Conservation (phyloP, 2,329 filamentous ascomycete species). For the Claviceps humidiphila region DNA sequence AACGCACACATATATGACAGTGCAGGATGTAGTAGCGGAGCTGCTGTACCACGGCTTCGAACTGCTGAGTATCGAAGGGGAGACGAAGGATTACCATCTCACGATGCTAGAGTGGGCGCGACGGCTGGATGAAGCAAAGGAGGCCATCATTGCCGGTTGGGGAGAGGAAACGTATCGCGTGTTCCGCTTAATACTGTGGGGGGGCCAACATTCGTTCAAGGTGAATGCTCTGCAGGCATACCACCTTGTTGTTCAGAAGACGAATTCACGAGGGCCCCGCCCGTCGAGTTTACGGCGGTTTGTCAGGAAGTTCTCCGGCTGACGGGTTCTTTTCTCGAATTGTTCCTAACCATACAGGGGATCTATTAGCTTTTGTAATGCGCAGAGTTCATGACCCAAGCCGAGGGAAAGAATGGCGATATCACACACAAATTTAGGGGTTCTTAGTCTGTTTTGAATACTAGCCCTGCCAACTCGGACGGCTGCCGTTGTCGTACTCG, state of each 20-base stretch:
- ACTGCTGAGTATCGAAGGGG: neutral
- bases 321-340: neutral
- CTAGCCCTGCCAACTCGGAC: too few species aligned
- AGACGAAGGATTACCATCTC: conserved; percentile 1
- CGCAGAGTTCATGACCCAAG: too few species aligned
- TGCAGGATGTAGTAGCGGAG: conserved; percentile 2
- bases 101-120: conserved; percentile 2
- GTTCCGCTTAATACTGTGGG: conserved; percentile 3
- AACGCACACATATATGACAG: conserved; percentile 1
- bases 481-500: too few species aligned
- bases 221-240: conserved; percentile 2
- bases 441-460: too few species aligned
- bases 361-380: too few species aligned
- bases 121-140: neutral
- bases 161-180: conserved; percentile 2
- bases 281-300: neutral
- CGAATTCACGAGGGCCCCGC: neutral
- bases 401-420: too few species aligned
- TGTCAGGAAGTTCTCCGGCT: neutral
- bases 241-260: neutral
- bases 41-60: conserved; percentile 1
- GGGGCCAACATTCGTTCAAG: conserved; percentile 1
- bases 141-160: conserved; percentile 3
- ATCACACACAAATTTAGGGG: too few species aligned
- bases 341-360: neutral